These are phyloP conservation scores for Colletotrichum sp. DNA, from an alignment of 2,329 filamentous ascomycete species.

Conservation along the genomic window DNA sequence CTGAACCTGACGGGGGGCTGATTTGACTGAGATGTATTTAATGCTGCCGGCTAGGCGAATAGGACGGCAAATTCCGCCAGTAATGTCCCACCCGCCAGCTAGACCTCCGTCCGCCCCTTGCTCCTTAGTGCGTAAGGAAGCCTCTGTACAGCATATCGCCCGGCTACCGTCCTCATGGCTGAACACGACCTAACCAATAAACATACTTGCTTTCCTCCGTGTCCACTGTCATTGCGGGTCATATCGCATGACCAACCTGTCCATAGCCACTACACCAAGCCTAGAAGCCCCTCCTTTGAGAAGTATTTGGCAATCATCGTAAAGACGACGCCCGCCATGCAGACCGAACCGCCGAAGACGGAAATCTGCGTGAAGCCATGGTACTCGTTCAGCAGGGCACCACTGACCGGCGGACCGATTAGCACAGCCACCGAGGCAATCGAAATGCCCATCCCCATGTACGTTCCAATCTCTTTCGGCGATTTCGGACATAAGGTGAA, in stretches of 20 bases:
- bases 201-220: not conserved
- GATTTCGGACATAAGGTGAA: conserved; percentile 42
- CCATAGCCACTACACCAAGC: conserved; percentile 23
- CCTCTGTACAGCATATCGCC: not conserved
- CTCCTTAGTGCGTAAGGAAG: not conserved
- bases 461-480: conserved; percentile 55
- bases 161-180: not conserved
- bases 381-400: conserved; percentile 43
- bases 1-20: rapidly evolving
- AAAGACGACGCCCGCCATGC: conserved; percentile 11
- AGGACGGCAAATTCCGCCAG: not conserved
- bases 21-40: not conserved
- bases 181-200: not conserved
- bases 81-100: not conserved
- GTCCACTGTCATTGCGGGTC: not conserved
- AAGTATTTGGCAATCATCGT: conserved; percentile 20
- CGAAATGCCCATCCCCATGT: conserved; percentile 48
- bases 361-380: conserved; percentile 39
- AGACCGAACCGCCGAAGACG: conserved; percentile 10
- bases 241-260: not conserved
- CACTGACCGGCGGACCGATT: conserved; percentile 50
- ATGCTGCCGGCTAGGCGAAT: not conserved
- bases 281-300: conserved; percentile 36
- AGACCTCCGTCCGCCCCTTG: not conserved
- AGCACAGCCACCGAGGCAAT: conserved; percentile 42